Percentiles rank a stretch among this genome's conserved stretches.
These are phyloP conservation scores for Aspergillus latus DNA, from an alignment of 2,329 filamentous ascomycete species.

Conservation along the genomic window DNA sequence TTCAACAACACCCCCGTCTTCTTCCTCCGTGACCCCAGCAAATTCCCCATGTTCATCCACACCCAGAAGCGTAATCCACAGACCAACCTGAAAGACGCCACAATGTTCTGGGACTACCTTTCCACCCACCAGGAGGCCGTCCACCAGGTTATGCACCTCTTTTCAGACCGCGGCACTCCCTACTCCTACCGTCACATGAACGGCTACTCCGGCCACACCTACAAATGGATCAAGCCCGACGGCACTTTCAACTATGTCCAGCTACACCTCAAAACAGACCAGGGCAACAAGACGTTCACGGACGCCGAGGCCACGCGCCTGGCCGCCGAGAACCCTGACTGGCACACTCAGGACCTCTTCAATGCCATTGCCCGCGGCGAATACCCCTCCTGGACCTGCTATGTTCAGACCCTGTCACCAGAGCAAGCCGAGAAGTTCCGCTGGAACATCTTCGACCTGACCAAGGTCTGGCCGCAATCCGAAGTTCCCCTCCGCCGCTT, in stretches of 20 bases:
- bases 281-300: constrained; percentile 61
- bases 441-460: constrained; percentile 68
- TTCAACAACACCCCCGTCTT: constrained; percentile 74
- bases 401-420: constrained; percentile 63
- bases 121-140: constrained; percentile 62
- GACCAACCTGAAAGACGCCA: constrained; percentile 68
- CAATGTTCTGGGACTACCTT: constrained; percentile 68
- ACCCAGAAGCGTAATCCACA: constrained; percentile 73
- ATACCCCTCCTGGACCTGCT: constrained; percentile 63
- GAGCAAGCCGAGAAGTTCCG: constrained; percentile 61
- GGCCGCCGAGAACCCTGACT: constrained; percentile 61
- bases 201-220: constrained; percentile 66
- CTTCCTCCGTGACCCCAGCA: constrained; percentile 71
- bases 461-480: constrained; percentile 66
- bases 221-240: constrained; percentile 66
- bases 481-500: constrained; percentile 62
- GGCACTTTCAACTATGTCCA: constrained; percentile 67
- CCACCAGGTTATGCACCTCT: constrained; percentile 66
- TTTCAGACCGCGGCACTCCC: constrained; percentile 66
- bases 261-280: constrained; percentile 63
- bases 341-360: constrained; percentile 63
- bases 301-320: constrained; percentile 58
- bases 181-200: constrained; percentile 67
- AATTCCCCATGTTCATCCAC: constrained; percentile 72
- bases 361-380: constrained; percentile 62